Conservation (phyloP, 352 stramenopile genomes). For the Aphanomyces cochlioides region DNA sequence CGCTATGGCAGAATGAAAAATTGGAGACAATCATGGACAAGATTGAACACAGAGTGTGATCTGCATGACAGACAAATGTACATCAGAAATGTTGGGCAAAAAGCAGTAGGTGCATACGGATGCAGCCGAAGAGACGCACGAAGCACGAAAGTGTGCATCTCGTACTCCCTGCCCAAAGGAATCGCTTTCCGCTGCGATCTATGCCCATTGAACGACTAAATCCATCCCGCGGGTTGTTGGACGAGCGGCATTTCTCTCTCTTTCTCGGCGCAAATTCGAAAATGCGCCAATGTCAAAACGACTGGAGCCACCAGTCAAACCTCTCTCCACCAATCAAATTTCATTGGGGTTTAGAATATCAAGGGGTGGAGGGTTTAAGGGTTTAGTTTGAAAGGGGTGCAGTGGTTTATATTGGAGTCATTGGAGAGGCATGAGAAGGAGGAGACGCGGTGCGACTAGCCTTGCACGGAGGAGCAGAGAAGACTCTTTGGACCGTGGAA, state of each 20-base stretch:
- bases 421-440: too few relatives aligned
- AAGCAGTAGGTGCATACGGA: conserved; percentile 17
- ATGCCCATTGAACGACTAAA: conserved; percentile 32
- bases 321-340: too few relatives aligned
- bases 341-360: too few relatives aligned
- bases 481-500: too few relatives aligned
- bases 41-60: conserved; percentile 33
- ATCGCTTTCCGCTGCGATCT: conserved; percentile 27
- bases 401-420: not conserved
- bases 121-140: not conserved
- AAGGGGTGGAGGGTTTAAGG: not conserved
- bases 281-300: not conserved
- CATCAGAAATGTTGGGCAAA: conserved; percentile 10
- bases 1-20: conserved; percentile 31
- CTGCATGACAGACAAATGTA: conserved; percentile 14
- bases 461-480: too few relatives aligned
- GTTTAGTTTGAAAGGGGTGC: not conserved
- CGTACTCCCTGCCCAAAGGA: conserved; percentile 1
- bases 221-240: conserved; percentile 32
- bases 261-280: not conserved
- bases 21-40: conserved; percentile 30
- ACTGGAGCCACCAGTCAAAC: not conserved
- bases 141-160: conserved; percentile 1
- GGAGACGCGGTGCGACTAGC: too few relatives aligned
- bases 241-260: conserved; percentile 17